Base-by-base conservation (phyloP, 176 grass and related monocot genomes). In the Carex myosuroides region DNA sequence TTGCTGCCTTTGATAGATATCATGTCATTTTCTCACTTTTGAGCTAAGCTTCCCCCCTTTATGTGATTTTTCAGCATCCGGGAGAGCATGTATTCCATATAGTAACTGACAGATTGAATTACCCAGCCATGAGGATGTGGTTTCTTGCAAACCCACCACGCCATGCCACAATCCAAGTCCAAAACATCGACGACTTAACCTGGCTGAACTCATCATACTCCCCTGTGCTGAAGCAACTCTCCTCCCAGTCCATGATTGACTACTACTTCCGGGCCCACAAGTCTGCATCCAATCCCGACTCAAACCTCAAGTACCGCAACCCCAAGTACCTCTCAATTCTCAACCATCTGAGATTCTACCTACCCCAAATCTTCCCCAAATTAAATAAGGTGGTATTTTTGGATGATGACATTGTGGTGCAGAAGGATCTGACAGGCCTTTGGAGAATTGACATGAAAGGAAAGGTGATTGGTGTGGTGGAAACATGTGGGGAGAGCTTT, bases 121-220 rank as follows among this genome's bases (percentile, higher is more conserved):
- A 91, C 29, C 87, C 92, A 64, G 87, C 94, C 62, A 94, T 97
- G 90, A 86, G 85, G 66, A 97, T 97, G 94, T 97, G 92, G 94
- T 97, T 97, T 81, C 78, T 97, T 53, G 88, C 90, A 72, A 97
- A 97, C 20, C 92, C 92, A 83, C 92, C 92, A 57, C 90, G 89
- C 71, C 82, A 94, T 83, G 87, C 88, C 80, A 89, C 92, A 0
- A 88, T 97, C 76, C 81, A 97, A 74, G 92, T 97, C 12, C 92
- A 91, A 73, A 88, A 91, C 24, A 88, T 97, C 52, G 92, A 88
- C 9, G 92, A 92, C 37, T 97, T 97, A 62, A 92, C 90, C 60
- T 97, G 95, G 95, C 79, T 94, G 87, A 97, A 97, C 85, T 73
- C 83, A 0, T 92, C 90, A 80, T 97, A 90, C 60, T 91, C 92